Evolutionary conservation across 2,329 filamentous ascomycete species (phyloP).

Genomic region (Ophiocordyceps camponoti-rufipedis): DNA sequence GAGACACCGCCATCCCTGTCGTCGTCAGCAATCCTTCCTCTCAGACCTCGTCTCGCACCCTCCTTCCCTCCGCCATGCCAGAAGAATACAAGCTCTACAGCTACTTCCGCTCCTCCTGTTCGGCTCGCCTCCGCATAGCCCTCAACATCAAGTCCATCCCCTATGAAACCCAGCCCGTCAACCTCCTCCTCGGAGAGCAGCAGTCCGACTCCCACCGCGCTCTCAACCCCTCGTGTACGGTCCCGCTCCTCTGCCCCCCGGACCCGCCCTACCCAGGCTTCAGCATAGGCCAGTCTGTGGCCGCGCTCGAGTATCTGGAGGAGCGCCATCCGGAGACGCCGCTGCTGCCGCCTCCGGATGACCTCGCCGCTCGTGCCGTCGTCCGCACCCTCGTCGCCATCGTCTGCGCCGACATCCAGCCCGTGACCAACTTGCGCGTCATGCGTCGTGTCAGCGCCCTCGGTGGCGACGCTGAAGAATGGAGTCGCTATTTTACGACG

Average conservation of each 20-base stretch:
- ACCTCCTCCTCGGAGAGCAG: conserved; percentile 37
- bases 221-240: conserved; percentile 33
- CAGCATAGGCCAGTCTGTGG: conserved; percentile 35
- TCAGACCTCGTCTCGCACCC: too few relatives aligned
- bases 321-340: conserved; percentile 25
- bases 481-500: conserved; percentile 31
- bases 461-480: conserved; percentile 23
- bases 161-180: conserved; percentile 27
- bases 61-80: too few relatives aligned
- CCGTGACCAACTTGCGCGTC: conserved; percentile 38
- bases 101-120: conserved; percentile 46
- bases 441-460: conserved; percentile 27
- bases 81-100: conserved; percentile 28
- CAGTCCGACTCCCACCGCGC: conserved; percentile 21
- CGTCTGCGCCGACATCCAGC: conserved; percentile 39
- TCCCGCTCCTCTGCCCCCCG: conserved; percentile 32
- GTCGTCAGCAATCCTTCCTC: too few relatives aligned
- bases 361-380: conserved; percentile 23
- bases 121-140: conserved; percentile 41
- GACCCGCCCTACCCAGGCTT: conserved; percentile 11
- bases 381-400: conserved; percentile 35
- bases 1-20: too few relatives aligned
- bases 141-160: conserved; percentile 34
- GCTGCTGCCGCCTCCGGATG: conserved; percentile 29
- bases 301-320: conserved; percentile 44